These are phyloP conservation scores for Collariella sp. DNA, from an alignment of 495 filamentous ascomycete genomes.

Conservation along the genomic window DNA sequence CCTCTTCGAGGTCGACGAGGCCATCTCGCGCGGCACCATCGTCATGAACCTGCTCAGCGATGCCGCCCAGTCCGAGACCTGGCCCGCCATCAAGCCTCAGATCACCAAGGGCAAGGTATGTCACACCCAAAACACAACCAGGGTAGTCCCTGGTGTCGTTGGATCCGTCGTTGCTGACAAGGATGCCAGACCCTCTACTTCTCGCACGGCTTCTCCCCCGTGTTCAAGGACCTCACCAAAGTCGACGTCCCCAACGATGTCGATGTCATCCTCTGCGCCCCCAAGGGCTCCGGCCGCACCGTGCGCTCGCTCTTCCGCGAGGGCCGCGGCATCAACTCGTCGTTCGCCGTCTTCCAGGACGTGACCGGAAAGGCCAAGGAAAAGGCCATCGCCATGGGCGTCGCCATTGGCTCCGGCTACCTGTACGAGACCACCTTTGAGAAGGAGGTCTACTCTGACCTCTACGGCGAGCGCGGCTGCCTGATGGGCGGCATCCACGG, in stretches of 20 bases:
- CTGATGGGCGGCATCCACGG: slow-evolving; percentile 99
- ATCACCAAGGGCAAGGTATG: slow-evolving; percentile 92
- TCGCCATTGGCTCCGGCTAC: slow-evolving; percentile 92
- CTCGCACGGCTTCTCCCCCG: slow-evolving; percentile 99
- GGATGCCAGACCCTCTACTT: slow-evolving; percentile 83
- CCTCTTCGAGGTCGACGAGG: slow-evolving; percentile 94
- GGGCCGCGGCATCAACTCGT: slow-evolving; percentile 98
- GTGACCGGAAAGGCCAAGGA: slow-evolving; percentile 97
- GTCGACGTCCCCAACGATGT: slow-evolving; percentile 92
- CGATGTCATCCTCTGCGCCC: slow-evolving; percentile 97
- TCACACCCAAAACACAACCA: not conserved
- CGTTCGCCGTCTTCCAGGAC: slow-evolving; percentile 96
- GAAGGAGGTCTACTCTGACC: slow-evolving; percentile 99
- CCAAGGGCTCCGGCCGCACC: slow-evolving; percentile 97
- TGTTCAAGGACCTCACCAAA: slow-evolving; percentile 99
- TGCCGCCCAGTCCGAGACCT: slow-evolving; percentile 95
- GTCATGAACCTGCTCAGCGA: slow-evolving; percentile 98
- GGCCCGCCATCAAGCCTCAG: slow-evolving; percentile 95
- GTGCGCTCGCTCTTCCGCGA: slow-evolving; percentile 96
- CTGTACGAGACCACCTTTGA: slow-evolving; percentile 99
- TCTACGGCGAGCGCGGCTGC: slow-evolving; percentile 99
- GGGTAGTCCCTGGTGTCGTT: not conserved
- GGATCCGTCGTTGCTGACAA: slow-evolving; percentile 5
- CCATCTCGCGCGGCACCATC: slow-evolving; percentile 86
- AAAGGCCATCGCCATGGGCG: slow-evolving; percentile 93